Base-by-base conservation (phyloP, 208 protist genomes). In the Naegleria lovaniensis region DNA sequence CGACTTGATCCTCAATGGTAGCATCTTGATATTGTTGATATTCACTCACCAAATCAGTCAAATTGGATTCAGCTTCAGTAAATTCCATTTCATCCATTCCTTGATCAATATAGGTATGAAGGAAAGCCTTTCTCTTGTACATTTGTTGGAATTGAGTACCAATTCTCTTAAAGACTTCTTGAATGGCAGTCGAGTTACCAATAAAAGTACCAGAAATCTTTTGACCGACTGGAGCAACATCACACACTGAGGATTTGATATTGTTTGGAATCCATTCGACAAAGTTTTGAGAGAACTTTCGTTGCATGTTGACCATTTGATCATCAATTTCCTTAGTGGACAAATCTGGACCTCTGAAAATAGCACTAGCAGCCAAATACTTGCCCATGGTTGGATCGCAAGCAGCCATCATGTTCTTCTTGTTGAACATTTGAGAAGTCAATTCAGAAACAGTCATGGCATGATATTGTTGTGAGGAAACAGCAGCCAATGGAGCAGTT, bases 191-290 rank as follows among this genome's bases (percentile, higher is more conserved):
- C 0, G 93, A 94, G 91, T 96, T 96, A 58, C 94, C 95, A 51
- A 96, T 95, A 85, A 96, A 97, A 43, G 96, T 97, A 22, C 90
- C 94, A 48, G 93, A 36, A 91, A 95, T 94, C 85, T 94, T 94
- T 67, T 94, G 91, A 43, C 93, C 94, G 55, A 91, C 92, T 40
- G 94, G 93, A 39, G 94, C 90, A 88, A 96, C 94, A 90, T 96
- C 93, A 91, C 93, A 96, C 7, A 95, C 86, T 0, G 92, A 92
- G 11, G 92, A 91, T 90, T 97, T 96, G 92, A 96, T 94, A 92
- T 96, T 97, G 93, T 96, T 96, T 79, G 95, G 95, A 85, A 97
- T 97, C 95, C 95, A 96, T 83, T 96, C 94, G 55, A 97, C 92
- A 90, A 96, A 96, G 43, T 95, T 92, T 83, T 48, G 84, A 83